A percentile compares a stretch with the other conserved stretches of the same genome.
Evolutionary conservation across 164 flowering plant genomes (phyloP).

Genomic region (Dillenia turbinata): DNA sequence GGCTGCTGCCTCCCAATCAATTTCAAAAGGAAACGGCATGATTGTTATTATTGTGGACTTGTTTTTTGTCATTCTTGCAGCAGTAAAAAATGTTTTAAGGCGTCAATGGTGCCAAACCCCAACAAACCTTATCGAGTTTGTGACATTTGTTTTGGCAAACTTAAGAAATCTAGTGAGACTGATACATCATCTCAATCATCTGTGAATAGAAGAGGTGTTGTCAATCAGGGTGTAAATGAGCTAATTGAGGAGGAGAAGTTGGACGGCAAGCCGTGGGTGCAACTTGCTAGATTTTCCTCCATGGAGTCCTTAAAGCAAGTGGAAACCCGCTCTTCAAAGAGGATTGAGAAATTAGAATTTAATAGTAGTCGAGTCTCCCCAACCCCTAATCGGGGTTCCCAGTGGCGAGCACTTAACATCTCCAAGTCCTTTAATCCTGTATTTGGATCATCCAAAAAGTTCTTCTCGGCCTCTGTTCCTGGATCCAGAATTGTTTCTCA

Average conservation of each 20-base stretch:
- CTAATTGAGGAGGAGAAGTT: slow-evolving; percentile 63
- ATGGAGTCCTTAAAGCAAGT: slow-evolving; percentile 73
- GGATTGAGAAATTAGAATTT: slow-evolving; percentile 81
- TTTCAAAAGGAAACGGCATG: slow-evolving; percentile 97
- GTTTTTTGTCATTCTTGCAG: slow-evolving; percentile 97
- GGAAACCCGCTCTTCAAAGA: slow-evolving; percentile 65
- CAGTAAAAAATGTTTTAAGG: slow-evolving; percentile 88
- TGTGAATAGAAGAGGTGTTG: slow-evolving; percentile 61
- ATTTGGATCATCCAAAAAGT: slow-evolving; percentile 93
- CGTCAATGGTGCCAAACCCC: slow-evolving; percentile 98
- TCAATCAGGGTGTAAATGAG: slow-evolving; percentile 52
- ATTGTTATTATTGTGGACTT: slow-evolving; percentile 96
- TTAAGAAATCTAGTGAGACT: slow-evolving; percentile 65
- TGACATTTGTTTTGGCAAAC: slow-evolving; percentile 75
- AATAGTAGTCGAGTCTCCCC: slow-evolving; percentile 96
- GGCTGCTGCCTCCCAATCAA: slow-evolving; percentile 92
- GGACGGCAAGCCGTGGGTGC: slow-evolving; percentile 61
- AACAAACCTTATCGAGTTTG: slow-evolving; percentile 96
- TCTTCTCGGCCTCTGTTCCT: slow-evolving; percentile 97
- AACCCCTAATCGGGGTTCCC: slow-evolving; percentile 74
- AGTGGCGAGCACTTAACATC: slow-evolving; percentile 74
- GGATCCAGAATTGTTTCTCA: slow-evolving; percentile 97
- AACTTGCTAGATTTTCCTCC: slow-evolving; percentile 68
- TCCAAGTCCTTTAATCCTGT: slow-evolving; percentile 89
- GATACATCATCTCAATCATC: slow-evolving; percentile 67